Base-by-base conservation (phyloP, 352 stramenopile genomes). In the Plasmopara viticola region DNA sequence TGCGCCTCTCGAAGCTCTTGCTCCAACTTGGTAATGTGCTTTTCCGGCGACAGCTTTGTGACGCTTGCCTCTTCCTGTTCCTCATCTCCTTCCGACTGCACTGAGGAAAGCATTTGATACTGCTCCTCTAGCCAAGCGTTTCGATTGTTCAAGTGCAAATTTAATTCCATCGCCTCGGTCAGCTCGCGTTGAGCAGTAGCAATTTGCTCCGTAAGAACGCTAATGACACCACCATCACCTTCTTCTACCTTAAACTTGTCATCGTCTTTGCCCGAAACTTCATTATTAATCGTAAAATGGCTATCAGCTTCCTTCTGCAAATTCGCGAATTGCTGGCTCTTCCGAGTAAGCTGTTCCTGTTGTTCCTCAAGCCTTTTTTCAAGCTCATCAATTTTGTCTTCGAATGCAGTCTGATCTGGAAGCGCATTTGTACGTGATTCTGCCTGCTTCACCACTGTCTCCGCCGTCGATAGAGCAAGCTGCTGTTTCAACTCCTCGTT, bases 401-500 rank as follows among this genome's bases (percentile, higher is more conserved):
- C 47, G 9, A 81, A 53, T 42, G 70, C 51, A 35, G 69, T 68
- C 43, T 90, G 78, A 0, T 49, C 64, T 14, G 72, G 78, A 9
- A 86, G 60, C 28, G 78, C 74, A 33, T 82, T 78, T 44, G 82
- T 66, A 7, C 71, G 72, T 43, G 76, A 52, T 42, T 86, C 73
- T 2, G 74, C 73, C 20, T 86, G 66, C 18, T 83, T 81, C 0
- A 79, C 49, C 64, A 82, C 79, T 8, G 70, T 77, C 46, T 82
- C 68, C 34, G 74, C 70, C 5, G 80, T 77, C 15, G 71, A 62
- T 14, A 78, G 59, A 9, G 68, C 74, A 13, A 89, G 60, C 30
- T 91, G 80, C 56, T 87, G 76, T 61, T 89, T 89, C 10, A 91
- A 51, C 12, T 88, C 80, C 51, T 91, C 80, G 40, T 89, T 91